These are phyloP conservation scores for Stentor roeselii DNA, from an alignment of 73 alveolate species.

Conservation along the genomic window DNA sequence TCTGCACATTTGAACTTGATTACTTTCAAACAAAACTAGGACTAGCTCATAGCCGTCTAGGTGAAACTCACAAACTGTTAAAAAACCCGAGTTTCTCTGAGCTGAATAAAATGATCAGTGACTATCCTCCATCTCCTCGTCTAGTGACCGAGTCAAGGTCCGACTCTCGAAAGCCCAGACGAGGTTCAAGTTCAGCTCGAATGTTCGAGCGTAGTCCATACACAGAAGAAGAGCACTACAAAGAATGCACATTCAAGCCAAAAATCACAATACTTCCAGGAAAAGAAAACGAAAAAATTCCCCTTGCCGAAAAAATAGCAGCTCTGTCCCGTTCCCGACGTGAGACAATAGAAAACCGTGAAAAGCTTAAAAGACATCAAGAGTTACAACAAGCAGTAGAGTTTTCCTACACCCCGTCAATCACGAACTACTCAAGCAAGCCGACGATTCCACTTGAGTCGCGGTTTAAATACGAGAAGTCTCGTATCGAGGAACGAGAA, in stretches of 20 bases:
- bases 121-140: neutral
- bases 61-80: neutral
- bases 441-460: neutral
- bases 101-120: neutral
- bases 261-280: neutral
- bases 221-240: neutral
- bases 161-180: no score
- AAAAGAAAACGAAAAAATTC: neutral
- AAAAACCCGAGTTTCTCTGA: neutral
- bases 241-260: neutral
- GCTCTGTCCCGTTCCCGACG: neutral
- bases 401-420: neutral
- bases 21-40: neutral
- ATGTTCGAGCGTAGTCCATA: neutral
- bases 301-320: neutral
- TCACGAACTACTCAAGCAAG: neutral
- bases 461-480: neutral
- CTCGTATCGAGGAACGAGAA: neutral
- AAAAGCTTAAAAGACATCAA: no score
- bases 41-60: neutral
- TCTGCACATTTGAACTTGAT: neutral
- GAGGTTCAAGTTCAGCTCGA: no score
- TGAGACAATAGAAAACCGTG: constrained; percentile 9
- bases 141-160: no score
- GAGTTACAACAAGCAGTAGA: neutral